Evolutionary conservation across 1,284 basidiomycete genomes (phyloP), one percentile per base, ranked within the genome.

Genomic region (Termitomyces sp.): DNA sequence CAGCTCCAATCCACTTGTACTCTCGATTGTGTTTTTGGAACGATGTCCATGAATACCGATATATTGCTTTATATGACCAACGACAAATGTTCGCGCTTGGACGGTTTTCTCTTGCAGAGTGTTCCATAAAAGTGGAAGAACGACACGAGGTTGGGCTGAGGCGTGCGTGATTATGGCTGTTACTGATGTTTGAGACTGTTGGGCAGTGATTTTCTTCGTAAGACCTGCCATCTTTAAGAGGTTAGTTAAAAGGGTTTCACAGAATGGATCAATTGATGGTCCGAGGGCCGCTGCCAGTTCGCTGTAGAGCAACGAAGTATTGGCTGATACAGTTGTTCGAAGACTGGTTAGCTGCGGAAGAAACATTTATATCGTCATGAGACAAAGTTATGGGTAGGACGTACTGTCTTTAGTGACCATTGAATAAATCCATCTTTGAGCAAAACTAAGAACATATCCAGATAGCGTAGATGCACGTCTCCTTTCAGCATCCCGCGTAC

Each of bases 201-300:
- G 86, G 10, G 91, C 93, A 31, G 88, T 83, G 43, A 98, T 86
- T 67, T 94, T 97, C 72, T 99, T 99, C n/a, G 96, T 98, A 55
- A 92, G 86, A 6, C 86, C 86, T 24, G 91, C 86, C 91, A 99
- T 91, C 59, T 84, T 84, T 31, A 95, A 76, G 6, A 97, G 79
- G 57, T 88, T 80, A 9, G 81, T 79, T 49, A 95, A 74, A 3
- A 97, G 67, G 0, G 75, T 67, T 50, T 97, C 95, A 61, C 84
- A 86, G 58, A 87, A 83, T 0, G 83, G 83, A 67, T 97, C 92
- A 31, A 94, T 73, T 13, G 76, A 71, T 4, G 80, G 63, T n/a
- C 86, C 86, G 13, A 98, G 79, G 16, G 81, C 71, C 38, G 76
- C 65, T 19, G 86, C 83, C 19, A 98, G 75, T 62, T 98, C 94